Evolutionary conservation across 768 basidiomycete species (phyloP).

Genomic region (Ramaria sp.): DNA sequence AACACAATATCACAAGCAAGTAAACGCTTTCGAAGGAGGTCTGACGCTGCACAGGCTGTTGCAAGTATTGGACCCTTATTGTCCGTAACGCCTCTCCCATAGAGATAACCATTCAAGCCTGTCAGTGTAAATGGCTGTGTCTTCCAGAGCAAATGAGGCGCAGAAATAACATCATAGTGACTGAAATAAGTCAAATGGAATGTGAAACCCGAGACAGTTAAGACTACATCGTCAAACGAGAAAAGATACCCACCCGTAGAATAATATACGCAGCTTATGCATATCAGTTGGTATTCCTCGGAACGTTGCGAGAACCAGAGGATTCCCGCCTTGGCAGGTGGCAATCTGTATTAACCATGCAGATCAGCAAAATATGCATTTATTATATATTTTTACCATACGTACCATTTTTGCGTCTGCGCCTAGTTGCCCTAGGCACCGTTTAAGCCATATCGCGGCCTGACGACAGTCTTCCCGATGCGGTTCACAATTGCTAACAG

Average conservation of each 20-base stretch:
- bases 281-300: conserved; percentile 40
- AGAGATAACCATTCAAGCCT: conserved; percentile 81
- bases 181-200: conserved; percentile 25
- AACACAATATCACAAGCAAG: conserved; percentile 84
- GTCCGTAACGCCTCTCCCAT: conserved; percentile 86
- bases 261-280: conserved; percentile 49
- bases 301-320: conserved; percentile 85
- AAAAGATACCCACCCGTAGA: conserved; percentile 63
- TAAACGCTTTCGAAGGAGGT: conserved; percentile 57
- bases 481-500: conserved; percentile 57
- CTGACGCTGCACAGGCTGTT: conserved; percentile 79
- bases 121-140: conserved; percentile 75
- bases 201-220: not conserved
- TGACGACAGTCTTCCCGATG: conserved; percentile 87
- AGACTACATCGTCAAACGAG: not conserved
- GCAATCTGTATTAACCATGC: conserved; percentile 41
- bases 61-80: conserved; percentile 95
- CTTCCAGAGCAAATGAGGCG: conserved; percentile 62
- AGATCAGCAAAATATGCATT: not conserved
- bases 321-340: conserved; percentile 67
- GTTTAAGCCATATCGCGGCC: conserved; percentile 86
- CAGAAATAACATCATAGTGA: conserved; percentile 95
- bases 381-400: not conserved
- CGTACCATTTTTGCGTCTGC: conserved; percentile 68
- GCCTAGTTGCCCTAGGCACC: conserved; percentile 80